Evolutionary conservation across 768 basidiomycete genomes (phyloP), one percentile per base, ranked within the genome.

Genomic region (Mycena capillaripes): DNA sequence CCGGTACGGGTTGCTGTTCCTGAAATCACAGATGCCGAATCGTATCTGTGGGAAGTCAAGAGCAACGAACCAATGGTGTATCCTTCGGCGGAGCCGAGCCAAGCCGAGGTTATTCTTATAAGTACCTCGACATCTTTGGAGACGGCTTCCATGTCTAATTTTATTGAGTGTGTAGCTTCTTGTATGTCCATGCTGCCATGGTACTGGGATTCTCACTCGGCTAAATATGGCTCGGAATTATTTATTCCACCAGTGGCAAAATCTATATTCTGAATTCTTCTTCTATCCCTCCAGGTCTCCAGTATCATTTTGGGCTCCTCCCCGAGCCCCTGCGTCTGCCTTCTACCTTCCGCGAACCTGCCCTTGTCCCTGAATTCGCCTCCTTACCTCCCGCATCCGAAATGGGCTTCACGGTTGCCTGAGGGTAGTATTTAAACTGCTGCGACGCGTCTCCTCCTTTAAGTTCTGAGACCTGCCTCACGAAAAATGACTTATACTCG

Each of bases 81-180:
- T n/a, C 53, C 53, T 55, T 55, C 32, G 53, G 19, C 53, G 53
- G 53, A 55, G 53, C 53, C 53, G 53, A 55, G 53, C 29, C 53
- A 32, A 55, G 53, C 53, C 53, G 53, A 55, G 53, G 29, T 55
- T 55, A 55, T 55, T 55, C 29, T 55, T 55, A 55, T n/a, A n/a
- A n/a, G n/a, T 55, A 55, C 29, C 29, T 55, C 53, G 53, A 55
- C 30, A 55, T 55, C 53, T 17, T 55, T 30, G 29, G 53, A 14
- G 53, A 55, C 53, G 30, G 53, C 53, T 55, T 32, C 30, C 30
- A 55, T 55, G 53, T 42, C 42, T 42, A 42, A 42, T 42, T 42
- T 19, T 42, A 42, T 42, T 42, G 42, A 42, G 42, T 42, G 42
- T 42, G 42, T n/a, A n/a, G 12, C 42, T 42, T 42, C 42, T 42